Evolutionary conservation across 495 filamentous ascomycete genomes (phyloP).

Genomic region (Aspergillus indologenus): DNA sequence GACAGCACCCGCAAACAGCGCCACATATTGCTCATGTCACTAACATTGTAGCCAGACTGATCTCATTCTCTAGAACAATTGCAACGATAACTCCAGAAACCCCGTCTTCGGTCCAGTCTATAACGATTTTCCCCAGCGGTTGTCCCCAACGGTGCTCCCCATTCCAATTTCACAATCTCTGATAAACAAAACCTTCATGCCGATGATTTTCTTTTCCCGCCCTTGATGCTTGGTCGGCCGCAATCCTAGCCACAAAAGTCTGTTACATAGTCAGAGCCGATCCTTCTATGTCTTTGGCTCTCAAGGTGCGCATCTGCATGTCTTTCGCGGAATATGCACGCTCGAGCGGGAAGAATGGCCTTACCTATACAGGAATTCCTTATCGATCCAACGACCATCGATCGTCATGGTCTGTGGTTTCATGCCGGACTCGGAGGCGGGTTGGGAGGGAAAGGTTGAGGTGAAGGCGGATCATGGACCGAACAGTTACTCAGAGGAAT

Average conservation of each 20-base stretch:
- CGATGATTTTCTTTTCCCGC: not conserved
- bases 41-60: not conserved
- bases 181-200: not conserved
- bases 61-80: not conserved
- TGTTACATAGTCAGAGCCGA: not conserved
- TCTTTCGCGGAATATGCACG: not conserved
- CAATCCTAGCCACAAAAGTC: not conserved
- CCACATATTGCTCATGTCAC: not conserved
- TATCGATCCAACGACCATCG: not conserved
- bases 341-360: not conserved
- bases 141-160: too few relatives aligned
- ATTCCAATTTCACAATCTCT: not conserved
- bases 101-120: not conserved
- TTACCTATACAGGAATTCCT: not conserved
- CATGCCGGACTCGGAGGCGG: constrained; percentile 45
- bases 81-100: not conserved
- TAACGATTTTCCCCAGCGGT: not conserved
- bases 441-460: constrained; percentile 40
- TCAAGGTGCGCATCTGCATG: not conserved
- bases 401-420: not conserved
- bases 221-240: not conserved
- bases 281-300: not conserved
- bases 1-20: too few relatives aligned
- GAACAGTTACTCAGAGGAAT: constrained; percentile 10
- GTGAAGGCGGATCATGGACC: constrained; percentile 36